Evolutionary conservation across 108 stramenopile genomes (phyloP), one percentile per base, ranked within the genome.

Genomic region (Cylindrotheca fusiformis): DNA sequence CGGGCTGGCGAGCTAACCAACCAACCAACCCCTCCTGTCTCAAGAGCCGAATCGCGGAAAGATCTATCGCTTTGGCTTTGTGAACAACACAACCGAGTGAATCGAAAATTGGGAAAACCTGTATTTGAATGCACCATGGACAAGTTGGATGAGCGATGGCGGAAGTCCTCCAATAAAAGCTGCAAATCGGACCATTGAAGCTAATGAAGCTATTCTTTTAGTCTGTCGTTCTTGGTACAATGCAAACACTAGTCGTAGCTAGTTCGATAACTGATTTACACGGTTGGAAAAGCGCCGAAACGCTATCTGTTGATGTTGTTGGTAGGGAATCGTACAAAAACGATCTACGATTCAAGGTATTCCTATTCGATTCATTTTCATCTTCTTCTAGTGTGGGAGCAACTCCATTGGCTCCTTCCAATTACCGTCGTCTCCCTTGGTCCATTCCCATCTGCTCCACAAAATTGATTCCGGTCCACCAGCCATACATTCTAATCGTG

Each of bases 51-150:
- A 60, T 77, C 86, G 20, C 74, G 93, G 55, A 71, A 83, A 68
- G 87, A 87, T 26, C 60, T 94, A 12, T 90, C 87, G 50, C 50
- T 82, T 27, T 94, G 93, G 93, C 66, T 94, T 2, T 94, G 93
- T 48, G 85, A 88, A 45, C 93, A 90, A 63, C 93, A 94, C 68
- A 90, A 94, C 60, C 56, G 76, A 19, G 88, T 90, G 23, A 94
- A 91, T 60, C 51, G 80, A 64, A 94, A 90, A 52, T 61, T 94
- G 4, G 89, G 89, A 31, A 90, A 94, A 57, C 78, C 84, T 5
- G 5, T 82, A 3, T 94, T 85, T 70, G 44, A 71, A 8, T 94
- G 93, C 57, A 70, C 74, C 52, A 83, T 94, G 48, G 65, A 85
- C 21, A 80, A 75, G 50, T 64, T 94, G 32, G 93, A 94, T 56